Conservation (phyloP, 2,329 filamentous ascomycete species). For the Fusarium anguioides region DNA sequence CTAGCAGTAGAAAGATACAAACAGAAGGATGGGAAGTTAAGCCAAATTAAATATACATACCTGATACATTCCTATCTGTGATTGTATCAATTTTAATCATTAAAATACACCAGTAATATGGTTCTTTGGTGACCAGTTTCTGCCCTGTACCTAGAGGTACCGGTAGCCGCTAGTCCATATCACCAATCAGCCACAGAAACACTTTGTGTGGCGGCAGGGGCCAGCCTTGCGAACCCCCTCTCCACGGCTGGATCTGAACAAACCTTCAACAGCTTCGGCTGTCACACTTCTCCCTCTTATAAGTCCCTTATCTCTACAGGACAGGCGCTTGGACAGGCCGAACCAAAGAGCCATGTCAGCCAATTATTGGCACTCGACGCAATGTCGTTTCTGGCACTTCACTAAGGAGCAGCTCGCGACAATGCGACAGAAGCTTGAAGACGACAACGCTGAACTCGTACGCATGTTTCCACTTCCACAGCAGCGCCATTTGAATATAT, state of each 20-base stretch:
- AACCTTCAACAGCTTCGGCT: constrained; percentile 17
- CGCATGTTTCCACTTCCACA: constrained; percentile 87
- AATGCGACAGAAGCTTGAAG: constrained; percentile 80
- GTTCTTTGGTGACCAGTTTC: background rate
- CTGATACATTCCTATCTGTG: background rate
- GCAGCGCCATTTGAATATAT: constrained; percentile 84
- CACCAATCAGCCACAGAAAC: constrained; percentile 28
- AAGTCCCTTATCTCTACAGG: background rate
- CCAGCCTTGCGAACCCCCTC: constrained; percentile 31
- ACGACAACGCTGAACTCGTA: constrained; percentile 78
- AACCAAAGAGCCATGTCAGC: constrained; percentile 75
- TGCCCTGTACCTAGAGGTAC: background rate
- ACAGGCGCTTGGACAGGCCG: constrained; percentile 20
- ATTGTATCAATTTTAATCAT: too few relatives aligned
- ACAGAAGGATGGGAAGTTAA: background rate
- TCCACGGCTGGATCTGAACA: constrained; percentile 4
- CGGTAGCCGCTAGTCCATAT: too few relatives aligned
- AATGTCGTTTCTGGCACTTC: constrained; percentile 91
- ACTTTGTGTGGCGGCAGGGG: constrained; percentile 26
- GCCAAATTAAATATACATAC: background rate
- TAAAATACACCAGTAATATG: background rate
- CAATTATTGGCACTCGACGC: constrained; percentile 97
- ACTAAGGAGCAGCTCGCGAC: constrained; percentile 81
- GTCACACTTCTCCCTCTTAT: background rate
- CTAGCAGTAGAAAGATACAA: background rate